Evolutionary conservation across 129 eudicot genomes (phyloP), one percentile per base, ranked within the genome.

Genomic region (Glebionis coronaria): DNA sequence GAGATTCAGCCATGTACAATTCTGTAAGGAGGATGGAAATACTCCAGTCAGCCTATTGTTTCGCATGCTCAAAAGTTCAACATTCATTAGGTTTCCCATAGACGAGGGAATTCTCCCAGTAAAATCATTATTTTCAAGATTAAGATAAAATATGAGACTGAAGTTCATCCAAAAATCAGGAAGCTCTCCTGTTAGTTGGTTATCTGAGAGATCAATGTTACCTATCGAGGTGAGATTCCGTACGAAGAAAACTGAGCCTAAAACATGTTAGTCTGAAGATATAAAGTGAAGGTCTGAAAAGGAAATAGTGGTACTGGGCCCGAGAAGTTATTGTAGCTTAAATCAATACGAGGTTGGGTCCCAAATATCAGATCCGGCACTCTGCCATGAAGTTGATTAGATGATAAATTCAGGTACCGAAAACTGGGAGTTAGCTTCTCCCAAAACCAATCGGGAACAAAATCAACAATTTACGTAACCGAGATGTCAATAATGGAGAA

Each of bases 381-480:
- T 0, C 3, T 44, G n/a, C 72, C 74, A 12, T 12, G 18, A 8
- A 72, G 28, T 9, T 29, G 23, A 52, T 80, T 75, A 31, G 25
- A 8, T 9, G 81, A 71, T 12, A 80, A 31, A 51, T 80, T 46
- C 21, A 81, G 4, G 28, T 59, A 25, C 2, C 11, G 10, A 11
- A 71, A 3, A 12, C 44, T 2, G 0, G 69, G 31, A 1, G 74
- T 40, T 10, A 72, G 25, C 9, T 29, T 19, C 10, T 68, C 38
- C 76, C 76, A 80, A 10, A 74, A 69, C 80, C 84, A 80, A 81
- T n/a, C n/a, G n/a, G n/a, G n/a, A n/a, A n/a, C n/a, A n/a, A n/a
- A n/a, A n/a, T n/a, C n/a, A n/a, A n/a, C n/a, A n/a, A n/a, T n/a
- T n/a, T n/a, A n/a, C n/a, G n/a, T n/a, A n/a, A n/a, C n/a, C n/a